These are phyloP conservation scores for Blastobotrys arbuscula DNA, from an alignment of 1,139 yeast genomes.

Conservation along the genomic window DNA sequence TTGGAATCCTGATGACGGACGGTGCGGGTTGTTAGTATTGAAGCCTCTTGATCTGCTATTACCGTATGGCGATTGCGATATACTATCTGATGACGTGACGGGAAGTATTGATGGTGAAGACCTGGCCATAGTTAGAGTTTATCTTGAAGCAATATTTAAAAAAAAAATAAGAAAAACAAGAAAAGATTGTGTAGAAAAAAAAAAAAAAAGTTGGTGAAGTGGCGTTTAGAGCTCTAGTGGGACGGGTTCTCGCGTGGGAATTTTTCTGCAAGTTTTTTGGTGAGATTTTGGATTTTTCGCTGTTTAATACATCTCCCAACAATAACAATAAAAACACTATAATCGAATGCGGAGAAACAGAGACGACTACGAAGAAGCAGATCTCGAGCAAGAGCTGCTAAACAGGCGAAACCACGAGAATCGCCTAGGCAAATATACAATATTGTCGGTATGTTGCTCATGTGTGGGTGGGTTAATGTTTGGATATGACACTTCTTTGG, in stretches of 20 bases:
- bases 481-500: conserved; percentile 22
- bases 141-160: no score
- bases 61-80: conserved; percentile 6
- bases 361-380: neutral
- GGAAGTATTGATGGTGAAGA: conserved; percentile 11
- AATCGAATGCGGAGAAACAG: neutral
- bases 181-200: neutral
- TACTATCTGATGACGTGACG: conserved; percentile 7
- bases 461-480: conserved; percentile 26
- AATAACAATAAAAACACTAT: neutral
- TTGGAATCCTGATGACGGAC: conserved; percentile 16
- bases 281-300: no score
- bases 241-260: neutral
- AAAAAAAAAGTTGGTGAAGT: neutral
- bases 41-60: conserved; percentile 10
- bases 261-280: neutral
- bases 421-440: conserved; percentile 1
- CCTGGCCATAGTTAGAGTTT: conserved; percentile 5
- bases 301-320: no score
- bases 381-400: neutral
- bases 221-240: neutral
- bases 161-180: no score
- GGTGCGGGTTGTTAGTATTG: neutral
- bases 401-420: neutral
- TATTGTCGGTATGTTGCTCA: conserved; percentile 19